phyloP scores from a whole-genome alignment of 495 filamentous ascomycete species.

The Hypoxylon intermedium region DNA sequence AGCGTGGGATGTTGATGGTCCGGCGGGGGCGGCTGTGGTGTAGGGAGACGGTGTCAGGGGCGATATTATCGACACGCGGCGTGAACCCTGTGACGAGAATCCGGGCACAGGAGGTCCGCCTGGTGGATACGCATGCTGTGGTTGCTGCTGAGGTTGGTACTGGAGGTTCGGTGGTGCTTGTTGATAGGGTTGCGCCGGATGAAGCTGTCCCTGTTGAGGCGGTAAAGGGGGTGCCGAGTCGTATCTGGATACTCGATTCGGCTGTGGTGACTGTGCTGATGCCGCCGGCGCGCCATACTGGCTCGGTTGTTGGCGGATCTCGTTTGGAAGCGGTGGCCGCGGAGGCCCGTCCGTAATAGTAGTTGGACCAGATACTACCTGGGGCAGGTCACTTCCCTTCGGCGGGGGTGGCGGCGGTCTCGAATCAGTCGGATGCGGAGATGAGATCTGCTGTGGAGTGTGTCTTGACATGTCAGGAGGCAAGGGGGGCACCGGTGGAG shows the following conservation, averaged over 20 bases:
- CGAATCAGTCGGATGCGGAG: conserved; percentile 19
- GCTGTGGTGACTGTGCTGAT: conserved; percentile 36
- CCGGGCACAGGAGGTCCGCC: conserved; percentile 21
- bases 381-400: conserved; percentile 46
- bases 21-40: conserved; percentile 21
- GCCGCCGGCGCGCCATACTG: conserved; percentile 36
- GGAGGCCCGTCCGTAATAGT: conserved; percentile 37
- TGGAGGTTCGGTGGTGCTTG: conserved; percentile 33
- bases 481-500: conserved; percentile 74
- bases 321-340: conserved; percentile 48
- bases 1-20: conserved; percentile 23
- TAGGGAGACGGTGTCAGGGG: conserved; percentile 34
- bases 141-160: conserved; percentile 47
- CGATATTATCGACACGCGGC: conserved; percentile 38
- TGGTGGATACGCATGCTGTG: conserved; percentile 37
- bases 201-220: conserved; percentile 37
- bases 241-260: conserved; percentile 49
- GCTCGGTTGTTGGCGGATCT: conserved; percentile 35
- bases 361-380: conserved; percentile 31
- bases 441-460: conserved; percentile 31
- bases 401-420: conserved; percentile 55
- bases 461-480: conserved; percentile 64
- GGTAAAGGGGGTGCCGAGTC: conserved; percentile 53
- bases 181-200: conserved; percentile 30
- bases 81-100: conserved; percentile 37